These are phyloP conservation scores for Speleostelium caveatum DNA, from an alignment of 78 protist species.

Conservation along the genomic window DNA sequence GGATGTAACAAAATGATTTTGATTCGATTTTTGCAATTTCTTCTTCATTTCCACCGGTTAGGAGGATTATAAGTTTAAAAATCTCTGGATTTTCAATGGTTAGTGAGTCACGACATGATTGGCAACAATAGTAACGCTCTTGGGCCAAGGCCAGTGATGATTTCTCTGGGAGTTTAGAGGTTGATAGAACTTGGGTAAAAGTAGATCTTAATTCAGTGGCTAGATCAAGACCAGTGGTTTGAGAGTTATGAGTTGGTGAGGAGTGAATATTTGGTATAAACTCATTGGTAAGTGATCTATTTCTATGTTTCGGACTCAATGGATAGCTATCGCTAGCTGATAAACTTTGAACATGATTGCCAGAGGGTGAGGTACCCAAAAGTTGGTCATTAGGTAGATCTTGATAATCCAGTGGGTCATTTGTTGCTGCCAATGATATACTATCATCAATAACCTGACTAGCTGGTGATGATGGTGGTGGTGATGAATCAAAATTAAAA, in stretches of 20 bases:
- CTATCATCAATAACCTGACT: neutral
- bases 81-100: slow-evolving; percentile 78
- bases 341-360: neutral
- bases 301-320: slow-evolving; percentile 34
- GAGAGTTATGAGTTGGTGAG: neutral
- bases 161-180: slow-evolving; percentile 26
- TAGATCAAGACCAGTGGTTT: slow-evolving; percentile 28
- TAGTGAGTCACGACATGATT: slow-evolving; percentile 62
- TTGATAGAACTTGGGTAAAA: slow-evolving; percentile 2
- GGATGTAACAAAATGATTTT: slow-evolving; percentile 66
- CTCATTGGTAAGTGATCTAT: slow-evolving; percentile 63
- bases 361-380: neutral
- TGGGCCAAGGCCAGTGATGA: slow-evolving; percentile 45
- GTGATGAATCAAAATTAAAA: slow-evolving; percentile 10
- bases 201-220: slow-evolving; percentile 29
- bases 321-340: too few relatives aligned
- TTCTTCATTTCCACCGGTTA: slow-evolving; percentile 49
- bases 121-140: slow-evolving; percentile 53
- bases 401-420: too few relatives aligned
- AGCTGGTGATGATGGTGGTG: neutral
- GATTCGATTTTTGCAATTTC: slow-evolving; percentile 28
- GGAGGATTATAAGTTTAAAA: slow-evolving; percentile 64
- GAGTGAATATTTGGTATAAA: neutral
- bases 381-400: neutral
- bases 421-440: too few relatives aligned